A percentile compares a stretch with the other conserved stretches of the same genome.
Conservation (phyloP, 371 early-diverging fungal species). For the Furculomyces boomerangus region DNA sequence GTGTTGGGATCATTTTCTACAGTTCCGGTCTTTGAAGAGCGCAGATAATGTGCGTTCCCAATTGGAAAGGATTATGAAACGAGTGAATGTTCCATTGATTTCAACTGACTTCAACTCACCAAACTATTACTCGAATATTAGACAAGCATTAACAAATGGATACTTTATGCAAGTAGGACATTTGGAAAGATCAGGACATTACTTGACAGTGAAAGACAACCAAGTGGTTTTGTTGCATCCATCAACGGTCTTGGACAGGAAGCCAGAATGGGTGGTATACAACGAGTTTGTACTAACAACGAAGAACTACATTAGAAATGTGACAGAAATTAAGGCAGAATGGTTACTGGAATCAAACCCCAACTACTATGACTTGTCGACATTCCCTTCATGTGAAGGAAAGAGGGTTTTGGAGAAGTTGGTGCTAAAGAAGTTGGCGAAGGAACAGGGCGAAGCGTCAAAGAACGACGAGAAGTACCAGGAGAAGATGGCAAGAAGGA, state of each 20-base stretch:
- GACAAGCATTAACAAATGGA: conserved; percentile 70
- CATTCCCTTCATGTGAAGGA: conserved; percentile 84
- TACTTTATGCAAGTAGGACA: conserved; percentile 97
- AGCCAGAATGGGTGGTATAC: conserved; percentile 94
- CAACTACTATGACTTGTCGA: conserved; percentile 55
- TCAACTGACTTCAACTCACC: conserved; percentile 55
- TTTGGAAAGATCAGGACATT: conserved; percentile 69
- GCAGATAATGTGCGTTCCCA: conserved; percentile 87
- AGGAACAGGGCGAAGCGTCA: conserved; percentile 12
- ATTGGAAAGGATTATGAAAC: conserved; percentile 67
- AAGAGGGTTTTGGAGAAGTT: conserved; percentile 54
- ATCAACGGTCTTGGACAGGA: conserved; percentile 63
- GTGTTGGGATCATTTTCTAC: conserved; percentile 85
- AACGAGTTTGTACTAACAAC: conserved; percentile 95
- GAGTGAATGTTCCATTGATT: conserved; percentile 43
- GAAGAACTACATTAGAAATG: conserved; percentile 87
- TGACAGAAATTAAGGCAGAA: conserved; percentile 71
- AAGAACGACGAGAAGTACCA: conserved; percentile 2
- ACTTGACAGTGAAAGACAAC: conserved; percentile 90
- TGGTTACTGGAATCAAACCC: conserved; percentile 85
- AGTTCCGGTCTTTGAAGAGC: conserved; percentile 63
- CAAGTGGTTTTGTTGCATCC: conserved; percentile 93
- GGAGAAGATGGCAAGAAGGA: neutral
- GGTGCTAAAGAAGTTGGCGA: conserved; percentile 9
- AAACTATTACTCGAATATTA: conserved; percentile 64